phyloP scores from a whole-genome alignment of 2,329 filamentous ascomycete species.

The Madurella mycetomatis region DNA sequence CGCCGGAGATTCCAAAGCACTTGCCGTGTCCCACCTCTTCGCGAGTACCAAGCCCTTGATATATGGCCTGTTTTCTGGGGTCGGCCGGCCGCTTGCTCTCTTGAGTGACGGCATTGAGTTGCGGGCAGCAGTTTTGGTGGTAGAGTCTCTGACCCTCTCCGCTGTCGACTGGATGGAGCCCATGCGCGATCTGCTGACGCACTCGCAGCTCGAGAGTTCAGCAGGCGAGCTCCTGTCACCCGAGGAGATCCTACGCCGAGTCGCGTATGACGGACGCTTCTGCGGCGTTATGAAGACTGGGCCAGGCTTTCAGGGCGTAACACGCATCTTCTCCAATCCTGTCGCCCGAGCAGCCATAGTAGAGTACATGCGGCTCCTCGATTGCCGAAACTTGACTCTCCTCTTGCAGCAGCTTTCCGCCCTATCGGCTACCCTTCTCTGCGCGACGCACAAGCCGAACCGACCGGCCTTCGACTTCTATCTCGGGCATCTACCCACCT shows the following conservation, averaged over 20 bases:
- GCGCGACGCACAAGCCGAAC: slow-evolving; percentile 23
- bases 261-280: slow-evolving; percentile 26
- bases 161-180: slow-evolving; percentile 23
- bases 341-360: slow-evolving; percentile 19
- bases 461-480: slow-evolving; percentile 26
- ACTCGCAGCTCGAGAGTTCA: slow-evolving; percentile 9
- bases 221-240: slow-evolving; percentile 10
- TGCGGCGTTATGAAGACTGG: slow-evolving; percentile 25
- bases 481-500: slow-evolving; percentile 21
- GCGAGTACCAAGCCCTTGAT: slow-evolving; percentile 20
- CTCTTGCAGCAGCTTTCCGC: slow-evolving; percentile 21
- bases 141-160: slow-evolving; percentile 23
- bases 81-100: slow-evolving; percentile 24
- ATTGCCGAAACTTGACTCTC: slow-evolving; percentile 15
- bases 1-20: slow-evolving; percentile 18
- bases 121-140: slow-evolving; percentile 21
- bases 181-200: slow-evolving; percentile 19
- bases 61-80: slow-evolving; percentile 24
- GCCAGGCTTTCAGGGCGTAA: slow-evolving; percentile 22
- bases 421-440: slow-evolving; percentile 21
- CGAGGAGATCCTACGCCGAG: slow-evolving; percentile 19
- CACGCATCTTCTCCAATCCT: slow-evolving; percentile 18
- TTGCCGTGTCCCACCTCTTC: slow-evolving; percentile 21
- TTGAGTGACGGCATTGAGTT: slow-evolving; percentile 27
- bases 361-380: slow-evolving; percentile 24